A percentile compares a stretch with the other conserved stretches of the same genome.
Evolutionary conservation across 1,139 yeast genomes (phyloP).

Genomic region (Hansenula sp.): DNA sequence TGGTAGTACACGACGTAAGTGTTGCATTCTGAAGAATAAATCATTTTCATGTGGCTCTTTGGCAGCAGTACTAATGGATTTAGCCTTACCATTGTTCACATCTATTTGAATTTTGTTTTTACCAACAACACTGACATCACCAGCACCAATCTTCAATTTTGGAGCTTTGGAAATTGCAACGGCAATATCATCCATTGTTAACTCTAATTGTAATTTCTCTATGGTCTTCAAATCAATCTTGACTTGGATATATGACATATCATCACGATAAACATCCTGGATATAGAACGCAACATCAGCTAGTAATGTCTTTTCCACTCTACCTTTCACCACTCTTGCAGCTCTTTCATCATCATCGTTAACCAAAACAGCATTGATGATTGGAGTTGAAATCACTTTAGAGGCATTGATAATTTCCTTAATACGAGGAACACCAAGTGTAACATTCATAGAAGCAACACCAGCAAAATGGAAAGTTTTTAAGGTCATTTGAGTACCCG

Average conservation of each 20-base stretch:
- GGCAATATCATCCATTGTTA: slow-evolving; percentile 82
- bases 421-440: slow-evolving; percentile 98
- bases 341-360: slow-evolving; percentile 95
- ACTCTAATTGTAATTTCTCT: slow-evolving; percentile 84
- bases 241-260: slow-evolving; percentile 73
- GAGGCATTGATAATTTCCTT: slow-evolving; percentile 98
- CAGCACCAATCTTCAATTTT: slow-evolving; percentile 68
- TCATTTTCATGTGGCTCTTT: slow-evolving; percentile 51
- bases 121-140: slow-evolving; percentile 71
- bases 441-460: slow-evolving; percentile 98
- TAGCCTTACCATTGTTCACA: slow-evolving; percentile 50
- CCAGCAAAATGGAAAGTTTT: slow-evolving; percentile 99
- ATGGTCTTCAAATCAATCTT: slow-evolving; percentile 82
- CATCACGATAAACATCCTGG: slow-evolving; percentile 88
- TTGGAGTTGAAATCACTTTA: slow-evolving; percentile 92
- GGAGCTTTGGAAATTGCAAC: slow-evolving; percentile 81
- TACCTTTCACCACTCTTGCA: slow-evolving; percentile 96
- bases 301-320: slow-evolving; percentile 88
- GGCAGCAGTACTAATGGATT: slow-evolving; percentile 34
- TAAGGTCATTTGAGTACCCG: slow-evolving; percentile 98
- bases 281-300: slow-evolving; percentile 84
- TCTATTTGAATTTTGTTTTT: slow-evolving; percentile 71
- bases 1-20: slow-evolving; percentile 79
- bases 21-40: slow-evolving; percentile 85
- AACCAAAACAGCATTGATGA: slow-evolving; percentile 89